Percentiles rank a stretch among this genome's conserved stretches.
Conservation (phyloP, 2,329 filamentous ascomycete species). For the Sarocladiaceae sp. region DNA sequence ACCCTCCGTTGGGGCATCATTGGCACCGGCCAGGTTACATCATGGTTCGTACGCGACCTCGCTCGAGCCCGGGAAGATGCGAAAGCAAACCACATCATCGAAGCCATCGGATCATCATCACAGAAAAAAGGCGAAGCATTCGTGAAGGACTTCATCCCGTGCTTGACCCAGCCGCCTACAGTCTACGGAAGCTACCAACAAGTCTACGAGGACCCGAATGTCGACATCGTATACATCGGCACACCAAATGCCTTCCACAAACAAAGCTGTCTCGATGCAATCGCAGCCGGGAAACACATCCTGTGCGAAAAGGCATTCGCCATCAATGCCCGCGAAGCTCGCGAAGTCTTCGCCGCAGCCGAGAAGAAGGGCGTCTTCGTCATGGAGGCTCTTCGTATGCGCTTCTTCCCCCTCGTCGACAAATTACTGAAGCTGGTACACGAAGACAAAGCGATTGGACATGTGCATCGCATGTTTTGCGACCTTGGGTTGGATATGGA, state of each 20-base stretch:
- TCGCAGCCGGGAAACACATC: slow-evolving; percentile 35
- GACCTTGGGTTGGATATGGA: slow-evolving; percentile 34
- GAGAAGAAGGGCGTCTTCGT: slow-evolving; percentile 34
- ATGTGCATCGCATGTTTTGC: slow-evolving; percentile 31
- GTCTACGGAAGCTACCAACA: slow-evolving; percentile 34
- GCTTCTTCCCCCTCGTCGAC: slow-evolving; percentile 33
- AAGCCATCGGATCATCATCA: slow-evolving; percentile 37
- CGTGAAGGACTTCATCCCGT: background rate
- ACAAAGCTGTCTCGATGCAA: slow-evolving; percentile 37
- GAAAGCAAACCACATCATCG: slow-evolving; percentile 35
- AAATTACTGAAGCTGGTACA: slow-evolving; percentile 30
- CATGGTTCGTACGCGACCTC: slow-evolving; percentile 40
- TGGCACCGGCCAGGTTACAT: slow-evolving; percentile 39
- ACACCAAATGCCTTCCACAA: slow-evolving; percentile 40
- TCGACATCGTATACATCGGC: slow-evolving; percentile 42
- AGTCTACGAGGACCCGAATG: slow-evolving; percentile 33
- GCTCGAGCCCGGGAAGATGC: slow-evolving; percentile 28
- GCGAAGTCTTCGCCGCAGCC: slow-evolving; percentile 33
- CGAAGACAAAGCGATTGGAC: slow-evolving; percentile 34
- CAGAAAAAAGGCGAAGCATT: slow-evolving; percentile 26
- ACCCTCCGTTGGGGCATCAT: slow-evolving; percentile 31
- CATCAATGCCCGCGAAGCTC: slow-evolving; percentile 33
- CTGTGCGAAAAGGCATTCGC: slow-evolving; percentile 42
- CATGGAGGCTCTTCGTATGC: slow-evolving; percentile 42
- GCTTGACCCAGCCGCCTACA: slow-evolving; percentile 16